Base-by-base conservation (phyloP, 2,329 filamentous ascomycete species). In the Pseudocercospora fuligena region DNA sequence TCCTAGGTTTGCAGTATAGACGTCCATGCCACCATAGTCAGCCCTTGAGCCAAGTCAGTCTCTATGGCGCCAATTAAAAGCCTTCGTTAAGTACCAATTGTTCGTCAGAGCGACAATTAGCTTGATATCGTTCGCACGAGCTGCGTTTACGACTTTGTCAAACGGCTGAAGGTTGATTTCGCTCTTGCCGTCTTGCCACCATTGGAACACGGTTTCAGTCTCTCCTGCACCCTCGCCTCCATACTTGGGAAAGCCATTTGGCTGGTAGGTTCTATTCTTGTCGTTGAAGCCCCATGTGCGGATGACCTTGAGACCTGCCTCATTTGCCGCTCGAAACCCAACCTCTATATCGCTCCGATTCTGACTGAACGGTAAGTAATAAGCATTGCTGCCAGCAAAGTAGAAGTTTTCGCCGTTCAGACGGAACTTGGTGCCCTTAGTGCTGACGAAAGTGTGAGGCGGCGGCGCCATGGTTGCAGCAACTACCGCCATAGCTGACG, bases 221-320 rank as follows among this genome's bases (percentile, higher is more conserved):
- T 77, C 77, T 65, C 85, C 84, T 16, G 79, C 81, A 33, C 84
- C 85, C 67, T 85, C 84, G 14, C 79, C 81, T 46, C 84, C 85
- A 61, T 87, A 87, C 67, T 84, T 75, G 0, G 85, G 85, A 3
- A 87, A 75, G 5, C 85, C 84, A 19, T 76, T 71, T 12, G 75
- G 64, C 53, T 74, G 66, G 60, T 81, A 82, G 0, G 84, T 86
- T 25, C 76, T 77, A 72, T 87, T 87, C 72, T 83, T 84, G 74
- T 87, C 85, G 71, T 87, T 86, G 79, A 86, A 87, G 16, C 84
- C 85, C 85, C 85, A 87, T 8, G 85, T 87, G 27, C 85, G 82
- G 73, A 87, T 82, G 5, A 87, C 85, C 59, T 80, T 84, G 21
- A 86, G 75, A 2, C 84, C 83, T 8, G 83, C 83, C 5, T 81